Conservation (phyloP, 106 monocot genomes). For the Allium sativum region DNA sequence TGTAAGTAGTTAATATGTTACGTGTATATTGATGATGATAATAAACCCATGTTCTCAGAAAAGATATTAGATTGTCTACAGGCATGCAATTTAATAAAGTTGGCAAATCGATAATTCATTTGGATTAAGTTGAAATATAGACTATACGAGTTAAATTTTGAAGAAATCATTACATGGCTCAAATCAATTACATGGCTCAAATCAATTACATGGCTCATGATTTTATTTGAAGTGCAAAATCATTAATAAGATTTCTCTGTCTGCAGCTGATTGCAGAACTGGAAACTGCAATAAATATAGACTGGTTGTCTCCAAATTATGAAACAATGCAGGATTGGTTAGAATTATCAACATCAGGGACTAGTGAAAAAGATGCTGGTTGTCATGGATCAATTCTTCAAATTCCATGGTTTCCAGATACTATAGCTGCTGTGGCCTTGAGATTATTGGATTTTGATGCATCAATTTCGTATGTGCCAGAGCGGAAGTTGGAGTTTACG, state of each 20-base stretch:
- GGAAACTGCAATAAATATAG: slow-evolving; percentile 64
- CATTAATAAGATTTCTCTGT: neutral
- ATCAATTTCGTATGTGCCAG: slow-evolving; percentile 53
- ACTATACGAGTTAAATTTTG: too few relatives aligned
- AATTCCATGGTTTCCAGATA: slow-evolving; percentile 79
- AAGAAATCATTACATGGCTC: too few relatives aligned
- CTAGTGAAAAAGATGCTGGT: slow-evolving; percentile 4
- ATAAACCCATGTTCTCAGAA: too few relatives aligned
- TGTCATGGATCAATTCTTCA: slow-evolving; percentile 44
- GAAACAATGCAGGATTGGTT: slow-evolving; percentile 79
- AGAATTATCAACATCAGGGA: slow-evolving; percentile 16
- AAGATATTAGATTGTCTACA: too few relatives aligned
- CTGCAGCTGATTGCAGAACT: slow-evolving; percentile 69
- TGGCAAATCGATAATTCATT: too few relatives aligned
- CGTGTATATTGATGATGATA: too few relatives aligned
- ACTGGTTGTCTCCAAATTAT: slow-evolving; percentile 57
- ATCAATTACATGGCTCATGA: too few relatives aligned
- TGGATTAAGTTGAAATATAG: too few relatives aligned
- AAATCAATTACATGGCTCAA: too few relatives aligned
- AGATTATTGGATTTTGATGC: slow-evolving; percentile 84
- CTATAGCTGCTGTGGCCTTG: slow-evolving; percentile 63
- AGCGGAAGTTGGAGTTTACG: slow-evolving; percentile 49
- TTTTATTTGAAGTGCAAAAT: too few relatives aligned
- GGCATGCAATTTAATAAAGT: too few relatives aligned
- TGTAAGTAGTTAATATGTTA: too few relatives aligned